Base-by-base conservation (phyloP, 1,284 basidiomycete genomes). In the Moesziomyces globuligerus region DNA sequence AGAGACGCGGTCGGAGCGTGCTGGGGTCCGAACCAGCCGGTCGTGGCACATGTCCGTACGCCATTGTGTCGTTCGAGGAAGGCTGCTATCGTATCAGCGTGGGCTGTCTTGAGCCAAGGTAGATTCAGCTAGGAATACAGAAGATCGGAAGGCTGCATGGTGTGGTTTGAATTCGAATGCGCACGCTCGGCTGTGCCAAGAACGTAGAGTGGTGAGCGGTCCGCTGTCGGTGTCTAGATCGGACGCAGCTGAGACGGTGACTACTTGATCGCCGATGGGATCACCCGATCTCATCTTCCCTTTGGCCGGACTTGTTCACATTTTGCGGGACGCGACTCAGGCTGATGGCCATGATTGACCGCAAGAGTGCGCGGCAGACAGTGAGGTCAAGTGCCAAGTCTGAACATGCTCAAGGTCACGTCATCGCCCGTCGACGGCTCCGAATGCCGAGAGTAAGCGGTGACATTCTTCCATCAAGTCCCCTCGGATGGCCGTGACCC, bases 1-100 rank as follows among this genome's bases (percentile, higher is more conserved):
- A 76, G 34, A 76, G 26, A 7, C 74, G 59, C 13, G 72, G 56
- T 48, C 52, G 44, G 23, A 76, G 65, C 9, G 53, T 37, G 45
- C 53, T 52, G 5, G 72, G 53, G 29, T 58, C 42, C 20, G 61
- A 62, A n/a, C 70, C 71, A 10, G 51, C 36, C n/a, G 74, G 72
- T 47, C 61, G 51, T 39, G 62, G 60, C 6, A 76, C 70, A 21
- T 66, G 50, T 58, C 73, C 73, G 45, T 75, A 75, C 3, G 73
- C 70, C 73, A 75, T 75, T n/a, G 17, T 50, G n/a, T 34, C 13
- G 10, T 34, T 13, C 32, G 4, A 34, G 17, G 32, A 6, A 17
- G 15, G 7, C 15, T 17, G 32, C 32, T 17, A 17, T 34, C 32
- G 17, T 17, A 17, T 6, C n/a, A n/a, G n/a, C n/a, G n/a, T n/a